phyloP scores from a whole-genome alignment of 805 yeast species.

The Myxozyma monticola region DNA sequence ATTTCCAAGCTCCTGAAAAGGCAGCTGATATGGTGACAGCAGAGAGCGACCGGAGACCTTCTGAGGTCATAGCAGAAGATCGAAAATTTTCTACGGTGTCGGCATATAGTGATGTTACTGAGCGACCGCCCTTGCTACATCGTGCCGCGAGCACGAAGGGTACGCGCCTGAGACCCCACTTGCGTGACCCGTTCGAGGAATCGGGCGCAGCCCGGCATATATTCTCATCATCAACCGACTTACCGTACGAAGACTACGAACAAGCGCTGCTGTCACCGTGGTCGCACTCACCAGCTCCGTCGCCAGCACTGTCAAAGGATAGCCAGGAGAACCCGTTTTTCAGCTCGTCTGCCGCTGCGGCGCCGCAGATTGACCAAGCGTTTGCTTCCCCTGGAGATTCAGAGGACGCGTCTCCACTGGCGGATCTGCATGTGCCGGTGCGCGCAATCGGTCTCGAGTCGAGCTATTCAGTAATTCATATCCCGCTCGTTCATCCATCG shows the following conservation, averaged over 20 bases:
- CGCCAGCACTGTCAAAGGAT: constrained; percentile 37
- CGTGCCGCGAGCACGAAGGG: constrained; percentile 4
- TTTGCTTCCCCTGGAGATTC: constrained; percentile 31
- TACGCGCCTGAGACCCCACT: constrained; percentile 1
- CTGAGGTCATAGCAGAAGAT: not conserved
- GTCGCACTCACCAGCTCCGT: constrained; percentile 39
- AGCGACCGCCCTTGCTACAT: constrained; percentile 6
- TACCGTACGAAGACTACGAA: constrained; percentile 36
- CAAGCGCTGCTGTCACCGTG: constrained; percentile 37
- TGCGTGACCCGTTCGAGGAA: constrained; percentile 26
- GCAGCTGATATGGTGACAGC: no score
- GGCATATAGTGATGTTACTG: constrained; percentile 6
- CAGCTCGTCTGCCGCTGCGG: constrained; percentile 9
- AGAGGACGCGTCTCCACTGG: not conserved
- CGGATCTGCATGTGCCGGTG: constrained; percentile 26
- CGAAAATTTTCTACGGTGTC: constrained; percentile 12
- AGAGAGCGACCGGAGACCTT: not conserved
- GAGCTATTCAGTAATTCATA: constrained; percentile 36
- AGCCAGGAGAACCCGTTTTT: constrained; percentile 36
- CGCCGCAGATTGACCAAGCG: constrained; percentile 30
- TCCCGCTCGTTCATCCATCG: constrained; percentile 36
- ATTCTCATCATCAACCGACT: constrained; percentile 3
- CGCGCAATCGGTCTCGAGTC: constrained; percentile 39
- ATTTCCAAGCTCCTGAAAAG: constrained; percentile 7
- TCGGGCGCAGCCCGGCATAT: not conserved